Base-by-base conservation (phyloP, 2,329 filamentous ascomycete species). In the Arachnomyces sp. region DNA sequence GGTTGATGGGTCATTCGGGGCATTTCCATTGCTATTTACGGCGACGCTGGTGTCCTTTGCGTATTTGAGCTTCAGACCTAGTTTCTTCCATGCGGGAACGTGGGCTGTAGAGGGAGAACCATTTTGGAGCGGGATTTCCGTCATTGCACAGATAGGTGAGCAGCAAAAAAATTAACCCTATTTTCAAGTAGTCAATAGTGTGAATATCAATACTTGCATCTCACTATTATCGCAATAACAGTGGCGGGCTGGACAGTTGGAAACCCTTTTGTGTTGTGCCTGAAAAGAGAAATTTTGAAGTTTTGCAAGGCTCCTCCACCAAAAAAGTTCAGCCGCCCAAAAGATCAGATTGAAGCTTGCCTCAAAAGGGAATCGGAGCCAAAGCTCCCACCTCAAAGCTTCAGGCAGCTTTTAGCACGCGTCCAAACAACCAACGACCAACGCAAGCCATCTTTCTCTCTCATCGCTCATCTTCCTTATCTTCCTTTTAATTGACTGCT, bases 21-120 rank as follows among this genome's bases (percentile, higher is more conserved):
- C 9, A 25, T 49, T 42, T 11, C 20, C 16, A 36, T 34, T 31
- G 9, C 28, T 31, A 16, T 15, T 34, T 8, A 17, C 32, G n/a
- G 35, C 35, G 12, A 41, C 39, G 18, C 39, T 37, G 7, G 43
- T 36, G 13, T 47, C 44, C 36, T 68, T 62, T 31, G 68, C 66
- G 52, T 68, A 70, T 57, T 76, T 79, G 49, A 80, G 60, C 58
- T 76, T 76, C 44, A 80, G 61, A 30, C 77, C 77, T 40, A 80
- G 62, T 52, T 71, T 65, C 55, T 76, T 77, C 77, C 76, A 80
- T 41, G 76, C 76, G 25, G 77, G 77, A 36, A 74, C 57, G 31
- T 35, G 46, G 17, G 37, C 14, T 28, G 28, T 8, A 35, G 20
- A 28, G 11, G 31, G 13, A n/a, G 11, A 5, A 25, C 20, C 20